phyloP scores from a whole-genome alignment of 805 yeast genomes.

The Starmera amethionina region DNA sequence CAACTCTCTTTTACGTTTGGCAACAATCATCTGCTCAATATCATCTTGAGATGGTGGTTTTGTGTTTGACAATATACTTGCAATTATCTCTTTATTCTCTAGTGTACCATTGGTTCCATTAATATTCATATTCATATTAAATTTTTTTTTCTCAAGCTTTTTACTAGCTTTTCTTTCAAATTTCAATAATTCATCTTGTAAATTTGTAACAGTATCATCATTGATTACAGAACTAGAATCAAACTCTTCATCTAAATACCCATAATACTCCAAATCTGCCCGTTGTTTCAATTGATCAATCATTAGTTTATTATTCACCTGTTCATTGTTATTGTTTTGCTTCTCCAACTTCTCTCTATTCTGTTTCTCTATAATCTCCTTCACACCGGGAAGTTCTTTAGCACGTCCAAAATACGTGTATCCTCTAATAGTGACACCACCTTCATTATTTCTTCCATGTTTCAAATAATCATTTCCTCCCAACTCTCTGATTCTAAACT shows the following conservation, averaged over 20 bases:
- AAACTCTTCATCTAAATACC: constrained; percentile 24
- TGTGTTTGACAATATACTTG: constrained; percentile 17
- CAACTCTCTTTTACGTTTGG: constrained; percentile 32
- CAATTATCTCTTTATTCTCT: constrained; percentile 2
- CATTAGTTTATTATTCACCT: constrained; percentile 11
- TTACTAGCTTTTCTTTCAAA: constrained; percentile 21
- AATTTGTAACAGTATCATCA: not conserved
- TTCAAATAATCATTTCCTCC: constrained; percentile 65
- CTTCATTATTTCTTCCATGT: constrained; percentile 7
- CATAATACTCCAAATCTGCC: constrained; percentile 32
- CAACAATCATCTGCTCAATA: constrained; percentile 37
- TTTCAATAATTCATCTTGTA: constrained; percentile 16
- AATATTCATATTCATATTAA: not conserved
- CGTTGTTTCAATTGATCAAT: constrained; percentile 17
- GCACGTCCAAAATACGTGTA: constrained; percentile 75
- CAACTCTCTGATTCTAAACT: constrained; percentile 52
- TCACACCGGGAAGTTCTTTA: constrained; percentile 66
- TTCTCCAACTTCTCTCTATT: constrained; percentile 14
- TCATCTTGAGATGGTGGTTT: constrained; percentile 16
- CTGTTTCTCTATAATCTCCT: constrained; percentile 31
- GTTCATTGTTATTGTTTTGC: constrained; percentile 8
- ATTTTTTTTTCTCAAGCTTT: not conserved
- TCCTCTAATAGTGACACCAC: constrained; percentile 13
- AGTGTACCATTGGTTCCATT: not conserved
- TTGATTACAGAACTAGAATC: not conserved